Evolutionary conservation across 345 rosid genomes (phyloP).

Genomic region (Rhizophora apiculata): DNA sequence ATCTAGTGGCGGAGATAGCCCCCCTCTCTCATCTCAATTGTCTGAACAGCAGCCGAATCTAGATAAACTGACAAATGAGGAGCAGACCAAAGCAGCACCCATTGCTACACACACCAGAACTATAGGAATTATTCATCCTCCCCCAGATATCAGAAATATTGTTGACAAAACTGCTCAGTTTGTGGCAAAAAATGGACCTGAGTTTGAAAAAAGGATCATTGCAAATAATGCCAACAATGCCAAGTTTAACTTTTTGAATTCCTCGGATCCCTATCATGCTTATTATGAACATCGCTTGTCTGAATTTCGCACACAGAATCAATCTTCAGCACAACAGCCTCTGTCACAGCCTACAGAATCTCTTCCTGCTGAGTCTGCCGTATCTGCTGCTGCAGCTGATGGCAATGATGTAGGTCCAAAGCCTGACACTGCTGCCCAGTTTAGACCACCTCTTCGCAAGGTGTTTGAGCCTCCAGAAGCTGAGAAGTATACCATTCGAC

Average conservation of each 20-base stretch:
- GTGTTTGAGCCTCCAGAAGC: slow-evolving; percentile 71
- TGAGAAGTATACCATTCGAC: slow-evolving; percentile 69
- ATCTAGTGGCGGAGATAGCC: slow-evolving; percentile 53
- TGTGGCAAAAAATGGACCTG: slow-evolving; percentile 74
- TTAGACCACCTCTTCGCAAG: slow-evolving; percentile 51
- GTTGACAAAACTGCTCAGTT: slow-evolving; percentile 81
- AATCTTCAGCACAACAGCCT: slow-evolving; percentile 40
- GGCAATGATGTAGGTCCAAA: slow-evolving; percentile 34
- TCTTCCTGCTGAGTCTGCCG: slow-evolving; percentile 32
- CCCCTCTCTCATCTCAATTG: slow-evolving; percentile 60
- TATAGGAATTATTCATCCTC: slow-evolving; percentile 87
- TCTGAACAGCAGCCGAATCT: slow-evolving; percentile 34
- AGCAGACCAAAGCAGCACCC: slow-evolving; percentile 37
- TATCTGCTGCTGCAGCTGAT: slow-evolving; percentile 32
- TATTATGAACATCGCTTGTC: slow-evolving; percentile 69
- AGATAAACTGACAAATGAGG: slow-evolving; percentile 41
- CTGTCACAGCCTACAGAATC: slow-evolving; percentile 34
- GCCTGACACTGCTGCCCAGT: slow-evolving; percentile 60
- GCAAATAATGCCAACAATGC: slow-evolving; percentile 61
- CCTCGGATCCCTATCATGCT: slow-evolving; percentile 73
- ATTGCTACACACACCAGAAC: slow-evolving; percentile 73
- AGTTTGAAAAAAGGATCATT: slow-evolving; percentile 71
- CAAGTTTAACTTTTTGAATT: slow-evolving; percentile 65
- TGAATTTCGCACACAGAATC: slow-evolving; percentile 61
- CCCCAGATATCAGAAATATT: slow-evolving; percentile 73